Conservation (phyloP, 208 protist species). For the Angomonas desouzai region DNA sequence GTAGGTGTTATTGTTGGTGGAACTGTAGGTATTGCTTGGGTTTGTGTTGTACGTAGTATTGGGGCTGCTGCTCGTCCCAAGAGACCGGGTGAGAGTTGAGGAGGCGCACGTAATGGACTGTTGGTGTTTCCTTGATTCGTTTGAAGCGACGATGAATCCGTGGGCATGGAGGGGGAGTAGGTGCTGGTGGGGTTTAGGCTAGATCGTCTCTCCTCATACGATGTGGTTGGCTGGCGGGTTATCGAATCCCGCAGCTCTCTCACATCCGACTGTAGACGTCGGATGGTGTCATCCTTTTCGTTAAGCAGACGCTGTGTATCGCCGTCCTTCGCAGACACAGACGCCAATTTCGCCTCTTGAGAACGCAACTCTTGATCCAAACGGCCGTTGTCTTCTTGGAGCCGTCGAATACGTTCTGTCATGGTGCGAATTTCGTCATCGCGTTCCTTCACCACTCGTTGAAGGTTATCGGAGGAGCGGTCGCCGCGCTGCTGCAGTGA, state of each 20-base stretch:
- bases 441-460: conserved; percentile 36
- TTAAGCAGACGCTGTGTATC: conserved; percentile 34
- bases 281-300: conserved; percentile 40
- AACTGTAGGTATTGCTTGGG: neutral
- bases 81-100: neutral
- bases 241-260: conserved; percentile 32
- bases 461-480: conserved; percentile 20
- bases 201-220: neutral
- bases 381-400: conserved; percentile 35
- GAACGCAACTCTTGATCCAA: conserved; percentile 30
- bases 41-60: neutral
- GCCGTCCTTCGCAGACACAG: conserved; percentile 18
- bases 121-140: neutral
- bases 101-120: neutral
- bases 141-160: neutral
- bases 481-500: conserved; percentile 46
- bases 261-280: conserved; percentile 40
- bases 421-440: conserved; percentile 47
- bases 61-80: too few relatives aligned
- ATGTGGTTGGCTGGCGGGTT: conserved; percentile 4
- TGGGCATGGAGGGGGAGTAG: neutral
- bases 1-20: neutral
- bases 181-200: conserved; percentile 3
- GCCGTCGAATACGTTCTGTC: conserved; percentile 21
- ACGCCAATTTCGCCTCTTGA: conserved; percentile 31